Conservation (phyloP, 352 stramenopile species). For the Phytophthora hybrid region DNA sequence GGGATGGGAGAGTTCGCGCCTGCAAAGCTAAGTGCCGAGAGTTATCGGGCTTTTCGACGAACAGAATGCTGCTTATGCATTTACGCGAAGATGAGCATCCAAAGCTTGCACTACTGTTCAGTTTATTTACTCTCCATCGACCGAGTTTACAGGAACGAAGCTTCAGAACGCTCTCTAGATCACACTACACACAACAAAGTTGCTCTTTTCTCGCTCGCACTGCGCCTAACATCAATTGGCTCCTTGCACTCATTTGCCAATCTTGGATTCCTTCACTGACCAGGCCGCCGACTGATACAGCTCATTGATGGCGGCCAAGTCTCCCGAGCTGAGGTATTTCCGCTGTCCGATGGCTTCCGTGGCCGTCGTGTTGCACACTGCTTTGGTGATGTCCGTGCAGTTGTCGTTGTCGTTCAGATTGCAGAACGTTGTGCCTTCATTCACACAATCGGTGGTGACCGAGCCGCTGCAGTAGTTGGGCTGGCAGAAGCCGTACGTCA, state of each 20-base stretch:
- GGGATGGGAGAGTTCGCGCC: too few species aligned
- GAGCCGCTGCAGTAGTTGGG: constrained; percentile 52
- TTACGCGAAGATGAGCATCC: not conserved
- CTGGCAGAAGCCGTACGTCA: constrained; percentile 81
- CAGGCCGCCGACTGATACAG: constrained; percentile 45
- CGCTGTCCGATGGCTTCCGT: constrained; percentile 75
- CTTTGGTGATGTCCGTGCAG: constrained; percentile 67
- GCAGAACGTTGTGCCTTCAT: constrained; percentile 66
- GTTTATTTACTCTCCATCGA: constrained; percentile 33
- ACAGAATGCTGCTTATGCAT: too few species aligned
- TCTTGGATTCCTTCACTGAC: constrained; percentile 36
- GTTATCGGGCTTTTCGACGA: too few species aligned
- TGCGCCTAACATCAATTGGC: constrained; percentile 20
- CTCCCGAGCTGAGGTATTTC: constrained; percentile 55
- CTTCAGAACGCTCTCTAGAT: constrained; percentile 33
- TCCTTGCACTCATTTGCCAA: constrained; percentile 30
- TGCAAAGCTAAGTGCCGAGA: too few species aligned
- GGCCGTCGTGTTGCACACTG: constrained; percentile 61
- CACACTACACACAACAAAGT: constrained; percentile 40
- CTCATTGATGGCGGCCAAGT: constrained; percentile 60
- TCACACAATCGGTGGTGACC: constrained; percentile 58
- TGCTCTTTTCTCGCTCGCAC: constrained; percentile 20
- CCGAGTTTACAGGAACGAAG: constrained; percentile 27
- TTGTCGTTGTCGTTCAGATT: constrained; percentile 75
- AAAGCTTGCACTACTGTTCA: constrained; percentile 30